phyloP scores from a whole-genome alignment of 2,329 filamentous ascomycete species.

The Phyllosticta citribraziliensis region DNA sequence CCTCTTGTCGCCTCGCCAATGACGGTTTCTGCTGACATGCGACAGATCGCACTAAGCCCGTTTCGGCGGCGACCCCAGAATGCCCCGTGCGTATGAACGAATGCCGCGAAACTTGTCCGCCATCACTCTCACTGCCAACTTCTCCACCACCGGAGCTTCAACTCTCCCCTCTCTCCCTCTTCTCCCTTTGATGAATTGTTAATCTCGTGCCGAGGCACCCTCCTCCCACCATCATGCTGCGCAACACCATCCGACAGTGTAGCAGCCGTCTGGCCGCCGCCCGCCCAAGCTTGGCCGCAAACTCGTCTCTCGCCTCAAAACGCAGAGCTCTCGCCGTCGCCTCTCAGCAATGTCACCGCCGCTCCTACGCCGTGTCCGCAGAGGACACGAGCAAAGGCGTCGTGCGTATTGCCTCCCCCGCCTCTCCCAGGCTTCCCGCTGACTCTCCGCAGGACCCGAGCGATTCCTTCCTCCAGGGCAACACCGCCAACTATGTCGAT shows the following conservation, averaged over 20 bases:
- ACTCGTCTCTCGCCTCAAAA: constrained; percentile 37
- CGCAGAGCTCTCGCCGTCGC: constrained; percentile 37
- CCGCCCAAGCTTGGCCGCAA: constrained; percentile 34
- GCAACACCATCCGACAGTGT: constrained; percentile 56
- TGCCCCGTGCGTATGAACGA: background rate
- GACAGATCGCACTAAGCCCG: background rate
- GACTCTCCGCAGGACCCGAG: constrained; percentile 57
- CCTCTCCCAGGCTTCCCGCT: constrained; percentile 14
- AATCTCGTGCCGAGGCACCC: constrained; percentile 16
- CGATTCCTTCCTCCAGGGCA: constrained; percentile 93
- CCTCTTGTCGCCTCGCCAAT: background rate
- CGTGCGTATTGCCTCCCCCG: constrained; percentile 35
- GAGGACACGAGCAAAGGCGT: constrained; percentile 52
- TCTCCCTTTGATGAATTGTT: constrained; percentile 10
- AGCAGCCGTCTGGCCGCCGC: constrained; percentile 51
- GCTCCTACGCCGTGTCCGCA: constrained; percentile 49
- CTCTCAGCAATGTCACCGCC: constrained; percentile 37
- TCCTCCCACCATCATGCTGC: constrained; percentile 52
- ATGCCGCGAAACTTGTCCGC: background rate
- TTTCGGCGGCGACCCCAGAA: background rate
- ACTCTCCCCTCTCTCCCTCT: background rate
- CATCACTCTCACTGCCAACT: background rate
- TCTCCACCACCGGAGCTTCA: background rate
- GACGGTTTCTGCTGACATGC: background rate
- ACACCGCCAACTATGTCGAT: constrained; percentile 97